Percentiles rank a stretch among this genome's conserved stretches.
phyloP scores from a whole-genome alignment of 371 early-diverging fungal genomes.

The Haplosporangium sp. region DNA sequence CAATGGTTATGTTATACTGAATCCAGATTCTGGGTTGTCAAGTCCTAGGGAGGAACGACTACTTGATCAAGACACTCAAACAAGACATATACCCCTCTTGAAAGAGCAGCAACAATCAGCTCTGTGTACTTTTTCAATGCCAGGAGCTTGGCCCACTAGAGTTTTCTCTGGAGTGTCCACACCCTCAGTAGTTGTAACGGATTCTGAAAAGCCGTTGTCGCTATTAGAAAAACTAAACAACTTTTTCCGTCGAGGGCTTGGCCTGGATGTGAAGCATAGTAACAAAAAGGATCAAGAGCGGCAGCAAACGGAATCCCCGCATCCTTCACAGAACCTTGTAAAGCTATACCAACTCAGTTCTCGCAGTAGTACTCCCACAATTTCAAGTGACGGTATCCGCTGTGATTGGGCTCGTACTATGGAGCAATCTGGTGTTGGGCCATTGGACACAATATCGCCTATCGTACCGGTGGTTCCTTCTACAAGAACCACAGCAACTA shows the following conservation, averaged over 20 bases:
- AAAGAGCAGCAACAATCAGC: too few relatives aligned
- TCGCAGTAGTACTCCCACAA: conserved; percentile 35
- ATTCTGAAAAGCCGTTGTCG: not conserved
- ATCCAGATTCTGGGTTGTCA: conserved; percentile 8
- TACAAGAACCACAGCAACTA: not conserved
- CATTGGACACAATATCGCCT: conserved; percentile 7
- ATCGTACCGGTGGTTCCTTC: not conserved
- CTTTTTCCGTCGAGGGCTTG: not conserved
- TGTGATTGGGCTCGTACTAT: conserved; percentile 5
- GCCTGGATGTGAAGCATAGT: too few relatives aligned
- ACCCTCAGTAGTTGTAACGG: too few relatives aligned
- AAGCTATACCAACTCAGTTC: not conserved
- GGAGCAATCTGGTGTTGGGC: conserved; percentile 14
- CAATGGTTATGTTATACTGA: conserved; percentile 30
- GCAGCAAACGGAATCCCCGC: not conserved
- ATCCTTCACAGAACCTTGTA: not conserved
- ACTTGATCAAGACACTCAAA: not conserved
- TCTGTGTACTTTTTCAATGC: not conserved
- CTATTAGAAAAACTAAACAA: too few relatives aligned
- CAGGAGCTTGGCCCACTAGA: not conserved
- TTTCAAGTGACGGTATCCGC: conserved; percentile 14
- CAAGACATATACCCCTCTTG: conserved; percentile 17
- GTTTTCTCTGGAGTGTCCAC: too few relatives aligned
- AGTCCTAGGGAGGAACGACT: conserved; percentile 7
- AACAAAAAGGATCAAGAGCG: too few relatives aligned